Evolutionary conservation across 768 basidiomycete genomes (phyloP), one percentile per base, ranked within the genome.

Genomic region (Neoboletus magnificus): DNA sequence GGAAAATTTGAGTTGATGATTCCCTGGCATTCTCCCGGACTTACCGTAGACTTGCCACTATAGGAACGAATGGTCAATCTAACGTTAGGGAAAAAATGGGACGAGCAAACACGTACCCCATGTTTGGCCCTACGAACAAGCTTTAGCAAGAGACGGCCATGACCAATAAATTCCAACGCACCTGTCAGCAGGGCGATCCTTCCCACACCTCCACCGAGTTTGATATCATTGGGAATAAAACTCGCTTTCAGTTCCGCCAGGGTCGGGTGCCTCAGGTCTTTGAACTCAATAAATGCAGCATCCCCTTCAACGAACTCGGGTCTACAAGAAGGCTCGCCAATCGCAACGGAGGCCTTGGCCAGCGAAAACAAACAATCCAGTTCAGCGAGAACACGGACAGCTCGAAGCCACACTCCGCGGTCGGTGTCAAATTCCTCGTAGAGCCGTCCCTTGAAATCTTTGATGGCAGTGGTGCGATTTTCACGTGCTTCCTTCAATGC

Each of bases 311-410:
- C 80, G 54, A 99, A 85, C 63, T 87, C 84, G 1, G 97, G 97
- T 56, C 97, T 77, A 66, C 97, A 98, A n/a, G 83, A 80, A 4
- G 97, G 97, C 71, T 97, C 93, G 42, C 93, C 95, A 40, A 99
- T 80, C 10, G 91, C 89, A n/a, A 74, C 70, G 1, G 94, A 97
- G 1, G 93, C 82, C 70, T 92, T 95, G 5, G 96, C 90, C 45
- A 98, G 74, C 61, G 91, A 92, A 69, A 96, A 85, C 22, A 99
- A 74, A 70, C 97, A 99, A 70, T 99, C 97, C n/a, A 99, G 78
- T 73, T 99, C 95, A 8, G 97, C 89, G 48, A 96, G 81, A 16
- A 92, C 85, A 36, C 91, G 84, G 58, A 94, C 79, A 12, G 87
- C 84, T n/a, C 86, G 83, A 65, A 94, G 72, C 91, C 92, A 96